Conservation (phyloP, 2,329 filamentous ascomycete species). For the Trichophyton schoenleinii region DNA sequence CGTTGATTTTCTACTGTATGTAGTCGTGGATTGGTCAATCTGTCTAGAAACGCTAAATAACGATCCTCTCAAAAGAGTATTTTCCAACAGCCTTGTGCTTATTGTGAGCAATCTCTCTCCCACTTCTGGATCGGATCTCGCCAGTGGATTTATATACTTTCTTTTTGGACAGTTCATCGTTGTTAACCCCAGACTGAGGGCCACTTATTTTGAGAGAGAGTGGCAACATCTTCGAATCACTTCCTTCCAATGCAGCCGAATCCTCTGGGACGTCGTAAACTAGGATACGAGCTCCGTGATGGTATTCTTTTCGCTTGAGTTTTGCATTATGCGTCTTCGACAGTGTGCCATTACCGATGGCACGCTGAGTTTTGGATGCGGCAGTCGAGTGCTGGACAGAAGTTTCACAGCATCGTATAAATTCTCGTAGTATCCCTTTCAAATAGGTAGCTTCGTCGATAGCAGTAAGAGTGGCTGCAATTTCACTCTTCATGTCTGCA, state of each 20-base stretch:
- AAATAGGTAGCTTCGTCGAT: slow-evolving; percentile 38
- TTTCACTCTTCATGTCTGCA: slow-evolving; percentile 36
- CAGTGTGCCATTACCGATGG: slow-evolving; percentile 5
- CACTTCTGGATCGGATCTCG: slow-evolving; percentile 55
- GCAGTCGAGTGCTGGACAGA: neutral
- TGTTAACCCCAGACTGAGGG: slow-evolving; percentile 30
- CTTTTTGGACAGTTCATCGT: slow-evolving; percentile 33
- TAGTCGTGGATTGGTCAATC: neutral
- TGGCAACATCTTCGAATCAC: slow-evolving; percentile 44
- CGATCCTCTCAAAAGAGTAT: slow-evolving; percentile 71
- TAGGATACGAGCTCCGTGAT: slow-evolving; percentile 28
- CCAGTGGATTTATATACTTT: slow-evolving; percentile 52
- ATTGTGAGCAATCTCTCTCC: slow-evolving; percentile 62
- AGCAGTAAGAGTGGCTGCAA: slow-evolving; percentile 36
- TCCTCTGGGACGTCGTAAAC: slow-evolving; percentile 9
- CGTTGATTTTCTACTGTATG: neutral
- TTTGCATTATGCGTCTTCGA: slow-evolving; percentile 11
- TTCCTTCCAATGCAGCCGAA: neutral
- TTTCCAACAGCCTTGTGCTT: slow-evolving; percentile 67
- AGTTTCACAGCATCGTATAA: slow-evolving; percentile 29
- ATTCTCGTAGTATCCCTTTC: slow-evolving; percentile 36
- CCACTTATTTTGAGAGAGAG: slow-evolving; percentile 54
- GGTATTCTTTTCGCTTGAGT: slow-evolving; percentile 24
- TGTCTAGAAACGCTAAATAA: slow-evolving; percentile 37
- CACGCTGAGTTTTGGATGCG: neutral